Evolutionary conservation across 768 basidiomycete species (phyloP), one percentile per base, ranked within the genome.

Genomic region (Asterophora lycoperdoides): DNA sequence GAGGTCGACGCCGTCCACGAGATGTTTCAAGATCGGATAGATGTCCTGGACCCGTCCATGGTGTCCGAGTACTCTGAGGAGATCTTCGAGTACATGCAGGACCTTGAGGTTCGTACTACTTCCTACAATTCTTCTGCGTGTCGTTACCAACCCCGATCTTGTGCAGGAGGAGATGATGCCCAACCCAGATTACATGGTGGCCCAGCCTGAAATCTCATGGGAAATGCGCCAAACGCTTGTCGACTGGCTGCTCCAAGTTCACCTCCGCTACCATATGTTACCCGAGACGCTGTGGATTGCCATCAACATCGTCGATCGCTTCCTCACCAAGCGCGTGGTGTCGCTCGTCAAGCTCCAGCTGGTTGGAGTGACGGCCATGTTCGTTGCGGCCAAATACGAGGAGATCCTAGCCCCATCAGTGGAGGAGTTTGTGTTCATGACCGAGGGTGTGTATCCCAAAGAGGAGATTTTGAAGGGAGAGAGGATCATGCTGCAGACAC

Each of bases 271-370:
- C 76, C 95, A 97, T 74, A 92, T 99, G 90, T 81, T 97, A 40
- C 95, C 96, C 23, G 96, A 99, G 68, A 99, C 96, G 2, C 80
- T 98, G 14, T 99, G 96, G 96, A 98, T 98, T 60, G 91, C 95
- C 35, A 80, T 99, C 76, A 99, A 98, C 73, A 85, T 99, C 52
- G 80, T 95, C 55, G 92, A 95, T 64, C 87, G 92, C 54, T 93
- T 95, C 77, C 76, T 95, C 41, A 89, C 87, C 43, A 84, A 86
- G 61, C 84, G 92, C 28, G 83, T 90, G 48, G 92, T 95, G 14
- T 90, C 88, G 3, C 72, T 93, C 34, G 80, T 89, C 60, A 95
- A 93, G 70, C 82, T 95, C 41, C 92, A 95, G 70, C 85, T 99
- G 20, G 96, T 99, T 48, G 96, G 96, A 20, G 89, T 99, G 53